These are phyloP conservation scores for Populus pruinosa DNA, from an alignment of 345 rosid species.

Conservation along the genomic window DNA sequence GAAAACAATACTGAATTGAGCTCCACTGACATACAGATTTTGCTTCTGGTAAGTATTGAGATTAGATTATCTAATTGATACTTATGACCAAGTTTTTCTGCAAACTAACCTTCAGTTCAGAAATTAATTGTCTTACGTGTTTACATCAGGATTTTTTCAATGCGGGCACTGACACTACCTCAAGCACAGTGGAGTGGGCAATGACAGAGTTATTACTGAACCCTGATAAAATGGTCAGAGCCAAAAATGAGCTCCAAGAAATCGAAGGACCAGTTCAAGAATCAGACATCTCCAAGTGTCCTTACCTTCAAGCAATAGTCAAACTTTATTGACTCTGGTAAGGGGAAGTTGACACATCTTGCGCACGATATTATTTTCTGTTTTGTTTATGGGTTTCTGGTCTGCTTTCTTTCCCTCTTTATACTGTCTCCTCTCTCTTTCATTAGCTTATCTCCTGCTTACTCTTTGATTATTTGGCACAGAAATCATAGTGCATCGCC, in stretches of 20 bases:
- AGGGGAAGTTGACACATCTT: too few relatives aligned
- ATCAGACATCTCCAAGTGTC: slow-evolving; percentile 18
- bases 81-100: background rate
- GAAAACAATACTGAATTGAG: slow-evolving; percentile 14
- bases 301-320: slow-evolving; percentile 2
- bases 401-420: too few relatives aligned
- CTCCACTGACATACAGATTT: background rate
- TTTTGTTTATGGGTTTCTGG: too few relatives aligned
- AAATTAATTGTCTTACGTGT: too few relatives aligned
- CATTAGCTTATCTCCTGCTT: too few relatives aligned
- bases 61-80: background rate
- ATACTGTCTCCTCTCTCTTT: too few relatives aligned
- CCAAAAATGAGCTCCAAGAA: slow-evolving; percentile 21
- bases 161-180: slow-evolving; percentile 46
- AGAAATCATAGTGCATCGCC: too few relatives aligned
- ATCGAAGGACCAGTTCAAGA: slow-evolving; percentile 27
- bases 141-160: slow-evolving; percentile 33
- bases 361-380: too few relatives aligned
- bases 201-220: slow-evolving; percentile 4
- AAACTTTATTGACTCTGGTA: background rate
- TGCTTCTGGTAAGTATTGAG: background rate
- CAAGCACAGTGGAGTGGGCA: slow-evolving; percentile 29
- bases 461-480: too few relatives aligned
- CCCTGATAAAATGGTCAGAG: slow-evolving; percentile 9
- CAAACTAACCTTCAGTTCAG: background rate